Base-by-base conservation (phyloP, 2,329 filamentous ascomycete genomes). In the Ophiostoma pallidulum region DNA sequence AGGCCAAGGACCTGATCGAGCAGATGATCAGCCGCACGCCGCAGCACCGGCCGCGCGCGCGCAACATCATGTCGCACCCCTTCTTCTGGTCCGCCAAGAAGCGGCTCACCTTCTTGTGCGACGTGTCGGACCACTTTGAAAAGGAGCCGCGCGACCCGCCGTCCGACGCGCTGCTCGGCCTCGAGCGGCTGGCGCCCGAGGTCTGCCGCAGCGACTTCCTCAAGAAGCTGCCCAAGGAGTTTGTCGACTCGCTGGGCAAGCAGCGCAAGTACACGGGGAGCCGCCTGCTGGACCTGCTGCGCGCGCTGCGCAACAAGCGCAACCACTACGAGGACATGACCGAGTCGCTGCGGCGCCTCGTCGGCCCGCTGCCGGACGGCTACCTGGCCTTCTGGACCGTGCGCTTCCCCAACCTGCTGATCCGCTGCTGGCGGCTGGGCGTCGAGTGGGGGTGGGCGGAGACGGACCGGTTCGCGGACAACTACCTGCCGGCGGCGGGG, bases 311-410 rank as follows among this genome's bases (percentile, higher is more conserved):
- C 20, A 98, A 98, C 67, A 98, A 98, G 76, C 86, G 86, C 58
- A 95, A 97, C 54, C 92, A 98, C 62, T 98, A 96, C 62, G 90
- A 95, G 60, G 92, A 98, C 63, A 91, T 98, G 86, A 77, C 86
- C 7, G 85, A 90, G 13, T 69, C 79, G 41, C 75, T 95, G 53
- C 91, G 76, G 58, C 70, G 69, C 51, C 62, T 65, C 26, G 86
- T 95, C 0, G 89, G 88, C 0, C 67, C 80, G 8, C 61, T 91
- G 50, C 84, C 88, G 0, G 82, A 88, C 13, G 87, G 86, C 0
- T 96, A 95, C 60, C 68, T 95, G 38, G 73, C 72, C 10, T 95
- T 94, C 60, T 96, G 89, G 86, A 85, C 84, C 0, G 70, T 77
- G 8, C 73, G 78, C 49, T 96, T 96, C 59, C 88, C 89, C 4